Evolutionary conservation across 352 stramenopile genomes (phyloP).

Genomic region (Globisporangium cylindrosporum): DNA sequence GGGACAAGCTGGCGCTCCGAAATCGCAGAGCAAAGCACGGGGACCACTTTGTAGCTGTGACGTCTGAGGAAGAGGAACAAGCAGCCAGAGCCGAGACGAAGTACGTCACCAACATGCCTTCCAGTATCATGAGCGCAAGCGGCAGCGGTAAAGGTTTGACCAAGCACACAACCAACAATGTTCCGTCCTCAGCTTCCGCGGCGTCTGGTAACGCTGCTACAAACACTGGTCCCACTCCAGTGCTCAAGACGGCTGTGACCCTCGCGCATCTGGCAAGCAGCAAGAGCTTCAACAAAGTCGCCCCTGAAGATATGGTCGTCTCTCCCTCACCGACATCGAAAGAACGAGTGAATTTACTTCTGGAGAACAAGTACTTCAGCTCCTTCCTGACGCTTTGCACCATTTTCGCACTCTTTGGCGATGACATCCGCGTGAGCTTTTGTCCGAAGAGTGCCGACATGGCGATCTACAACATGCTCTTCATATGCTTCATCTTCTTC

Average conservation of each 20-base stretch:
- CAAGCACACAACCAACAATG: constrained; percentile 12
- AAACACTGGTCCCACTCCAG: constrained; percentile 24
- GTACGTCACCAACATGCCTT: constrained; percentile 29
- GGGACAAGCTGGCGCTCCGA: constrained; percentile 38
- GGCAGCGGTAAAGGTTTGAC: constrained; percentile 8
- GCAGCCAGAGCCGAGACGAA: constrained; percentile 16
- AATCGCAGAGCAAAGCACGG: constrained; percentile 39
- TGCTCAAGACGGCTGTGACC: constrained; percentile 32
- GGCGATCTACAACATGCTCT: constrained; percentile 76
- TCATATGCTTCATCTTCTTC: constrained; percentile 80
- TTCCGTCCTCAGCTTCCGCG: constrained; percentile 11
- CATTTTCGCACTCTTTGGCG: constrained; percentile 86
- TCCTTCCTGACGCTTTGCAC: constrained; percentile 68
- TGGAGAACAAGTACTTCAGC: constrained; percentile 76
- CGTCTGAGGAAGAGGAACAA: constrained; percentile 26
- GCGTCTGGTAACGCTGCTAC: constrained; percentile 1
- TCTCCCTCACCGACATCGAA: constrained; percentile 32
- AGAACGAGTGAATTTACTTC: constrained; percentile 43
- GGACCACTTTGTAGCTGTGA: constrained; percentile 33
- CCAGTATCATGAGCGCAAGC: constrained; percentile 20
- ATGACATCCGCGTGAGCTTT: constrained; percentile 77
- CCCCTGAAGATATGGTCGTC: constrained; percentile 44
- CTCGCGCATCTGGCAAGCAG: constrained; percentile 37
- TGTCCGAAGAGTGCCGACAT: constrained; percentile 63
- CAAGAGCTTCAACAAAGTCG: constrained; percentile 67